A percentile compares a stretch with the other conserved stretches of the same genome.
Conservation (phyloP, 768 basidiomycete species). For the Pisolithus tinctorius region DNA sequence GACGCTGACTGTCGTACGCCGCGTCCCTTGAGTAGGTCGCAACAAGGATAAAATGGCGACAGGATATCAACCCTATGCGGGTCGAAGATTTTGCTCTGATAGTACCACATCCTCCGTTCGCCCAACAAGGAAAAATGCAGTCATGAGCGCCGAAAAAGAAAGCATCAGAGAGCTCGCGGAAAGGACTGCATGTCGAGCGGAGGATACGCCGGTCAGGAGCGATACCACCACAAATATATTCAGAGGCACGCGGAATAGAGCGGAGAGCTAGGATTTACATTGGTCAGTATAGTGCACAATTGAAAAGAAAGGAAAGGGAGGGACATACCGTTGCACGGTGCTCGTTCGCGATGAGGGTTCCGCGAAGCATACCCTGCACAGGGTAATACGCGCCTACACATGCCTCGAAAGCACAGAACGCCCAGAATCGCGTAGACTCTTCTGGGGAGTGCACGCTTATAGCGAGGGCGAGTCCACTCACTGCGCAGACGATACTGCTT, state of each 20-base stretch:
- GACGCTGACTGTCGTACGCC: no score
- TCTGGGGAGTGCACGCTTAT: constrained; percentile 36
- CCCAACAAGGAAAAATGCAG: constrained; percentile 40
- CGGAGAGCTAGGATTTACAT: constrained; percentile 41
- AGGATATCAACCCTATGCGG: constrained; percentile 3
- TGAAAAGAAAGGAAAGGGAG: background rate
- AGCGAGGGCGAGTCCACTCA: constrained; percentile 51
- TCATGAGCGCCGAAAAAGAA: constrained; percentile 52
- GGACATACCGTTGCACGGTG: constrained; percentile 62
- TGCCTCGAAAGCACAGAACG: constrained; percentile 69
- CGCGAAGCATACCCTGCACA: constrained; percentile 67
- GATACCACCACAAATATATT: constrained; percentile 69
- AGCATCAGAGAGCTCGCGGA: constrained; percentile 52
- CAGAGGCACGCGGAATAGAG: constrained; percentile 68
- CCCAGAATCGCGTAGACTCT: constrained; percentile 56
- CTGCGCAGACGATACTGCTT: constrained; percentile 54
- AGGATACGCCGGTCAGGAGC: constrained; percentile 61
- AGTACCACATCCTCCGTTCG: constrained; percentile 21
- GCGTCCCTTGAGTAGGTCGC: no score
- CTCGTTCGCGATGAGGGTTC: constrained; percentile 60
- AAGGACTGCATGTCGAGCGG: constrained; percentile 55
- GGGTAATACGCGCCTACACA: constrained; percentile 80
- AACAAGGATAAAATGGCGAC: no score
- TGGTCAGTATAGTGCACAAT: background rate
- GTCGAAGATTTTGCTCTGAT: constrained; percentile 14